These are phyloP conservation scores for Cyclotella atomus DNA, from an alignment of 108 stramenopile species.

Conservation along the genomic window DNA sequence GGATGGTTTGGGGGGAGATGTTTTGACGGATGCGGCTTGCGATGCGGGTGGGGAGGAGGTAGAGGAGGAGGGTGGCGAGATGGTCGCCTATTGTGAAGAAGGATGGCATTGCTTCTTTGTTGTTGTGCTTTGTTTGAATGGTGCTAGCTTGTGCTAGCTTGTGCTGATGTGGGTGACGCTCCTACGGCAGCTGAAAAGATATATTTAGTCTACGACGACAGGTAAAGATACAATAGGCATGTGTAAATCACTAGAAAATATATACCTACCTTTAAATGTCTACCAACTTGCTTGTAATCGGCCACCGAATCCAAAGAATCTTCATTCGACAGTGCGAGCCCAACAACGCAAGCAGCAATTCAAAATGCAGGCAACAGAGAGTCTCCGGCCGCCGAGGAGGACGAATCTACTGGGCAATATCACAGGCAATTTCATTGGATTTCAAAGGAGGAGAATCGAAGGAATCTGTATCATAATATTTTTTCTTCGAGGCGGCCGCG, in stretches of 20 bases:
- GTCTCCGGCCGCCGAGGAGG: no score
- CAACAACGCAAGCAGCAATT: no score
- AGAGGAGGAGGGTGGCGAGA: constrained; percentile 27
- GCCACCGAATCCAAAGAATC: not conserved
- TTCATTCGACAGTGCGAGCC: no score
- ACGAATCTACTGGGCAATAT: no score
- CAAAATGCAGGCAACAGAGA: no score
- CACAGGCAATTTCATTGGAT: no score
- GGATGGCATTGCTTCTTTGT: not conserved
- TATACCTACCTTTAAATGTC: not conserved
- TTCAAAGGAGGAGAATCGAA: not conserved
- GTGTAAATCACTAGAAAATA: not conserved
- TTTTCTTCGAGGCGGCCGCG: no score
- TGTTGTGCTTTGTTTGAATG: not conserved
- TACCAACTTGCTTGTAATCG: not conserved
- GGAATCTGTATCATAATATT: no score
- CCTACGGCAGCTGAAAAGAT: no score
- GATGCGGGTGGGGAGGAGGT: constrained; percentile 31
- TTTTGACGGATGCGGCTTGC: constrained; percentile 34
- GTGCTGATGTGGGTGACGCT: no score
- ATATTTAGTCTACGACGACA: no score
- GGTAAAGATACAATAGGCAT: not conserved
- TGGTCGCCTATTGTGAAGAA: constrained; percentile 18
- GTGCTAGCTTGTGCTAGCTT: no score
- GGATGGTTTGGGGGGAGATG: constrained; percentile 22